Evolutionary conservation across 495 filamentous ascomycete species (phyloP).

Genomic region (Aspergillus egyptiacus): DNA sequence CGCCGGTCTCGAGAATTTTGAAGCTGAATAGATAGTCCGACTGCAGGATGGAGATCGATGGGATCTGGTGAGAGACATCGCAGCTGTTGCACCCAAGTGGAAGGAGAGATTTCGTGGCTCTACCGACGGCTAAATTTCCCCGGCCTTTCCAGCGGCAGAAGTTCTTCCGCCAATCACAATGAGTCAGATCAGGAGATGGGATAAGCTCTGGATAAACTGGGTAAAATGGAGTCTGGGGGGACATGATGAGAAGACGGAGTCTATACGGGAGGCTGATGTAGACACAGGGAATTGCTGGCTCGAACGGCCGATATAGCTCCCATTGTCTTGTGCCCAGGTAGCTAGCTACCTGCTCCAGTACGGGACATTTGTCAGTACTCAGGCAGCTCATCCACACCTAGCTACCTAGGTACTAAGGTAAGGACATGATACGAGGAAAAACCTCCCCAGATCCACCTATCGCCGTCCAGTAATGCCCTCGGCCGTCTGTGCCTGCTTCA

Average conservation of each 20-base stretch:
- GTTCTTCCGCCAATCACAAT: slow-evolving; percentile 39
- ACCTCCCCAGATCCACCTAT: slow-evolving; percentile 9
- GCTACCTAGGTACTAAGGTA: not conserved
- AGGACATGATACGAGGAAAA: slow-evolving; percentile 23
- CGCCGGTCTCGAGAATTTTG: not conserved
- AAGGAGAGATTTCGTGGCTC: slow-evolving; percentile 4
- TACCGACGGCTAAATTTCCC: slow-evolving; percentile 25
- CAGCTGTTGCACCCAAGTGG: not conserved
- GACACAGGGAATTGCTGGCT: no score
- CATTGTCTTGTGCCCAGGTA: no score
- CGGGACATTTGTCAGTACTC: no score
- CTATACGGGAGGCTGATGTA: no score
- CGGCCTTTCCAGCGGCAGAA: slow-evolving; percentile 13
- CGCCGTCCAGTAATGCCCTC: not conserved
- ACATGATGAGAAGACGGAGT: not conserved
- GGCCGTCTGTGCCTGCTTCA: not conserved
- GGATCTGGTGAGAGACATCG: not conserved
- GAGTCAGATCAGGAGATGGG: not conserved
- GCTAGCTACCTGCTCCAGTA: no score
- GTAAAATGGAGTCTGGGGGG: not conserved
- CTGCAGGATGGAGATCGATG: slow-evolving; percentile 3
- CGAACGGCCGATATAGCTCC: no score
- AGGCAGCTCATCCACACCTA: no score
- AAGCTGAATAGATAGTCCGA: not conserved
- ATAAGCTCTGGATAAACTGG: slow-evolving; percentile 6